Percentiles rank a stretch among this genome's conserved stretches.
Conservation (phyloP, 1,139 yeast species). For the Magnusiomyces tetraspermus region DNA sequence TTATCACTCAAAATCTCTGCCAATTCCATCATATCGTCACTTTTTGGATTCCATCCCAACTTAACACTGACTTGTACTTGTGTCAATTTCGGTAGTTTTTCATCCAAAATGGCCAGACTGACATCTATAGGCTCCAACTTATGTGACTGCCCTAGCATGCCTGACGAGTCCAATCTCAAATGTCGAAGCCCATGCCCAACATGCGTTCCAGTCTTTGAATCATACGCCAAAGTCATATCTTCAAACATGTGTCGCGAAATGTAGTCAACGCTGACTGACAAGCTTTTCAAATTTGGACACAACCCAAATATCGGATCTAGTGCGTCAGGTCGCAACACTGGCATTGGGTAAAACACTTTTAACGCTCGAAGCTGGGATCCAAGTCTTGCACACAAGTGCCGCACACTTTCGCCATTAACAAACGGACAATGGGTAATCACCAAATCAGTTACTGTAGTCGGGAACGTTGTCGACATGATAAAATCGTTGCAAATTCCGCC, state of each 20-base stretch:
- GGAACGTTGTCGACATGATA: conserved; percentile 56
- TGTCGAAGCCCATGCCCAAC: conserved; percentile 50
- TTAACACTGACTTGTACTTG: conserved; percentile 61
- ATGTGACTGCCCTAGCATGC: conserved; percentile 74
- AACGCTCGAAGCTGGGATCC: conserved; percentile 58
- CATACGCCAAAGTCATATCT: conserved; percentile 25
- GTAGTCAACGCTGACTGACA: conserved; percentile 76
- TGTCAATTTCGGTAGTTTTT: conserved; percentile 57
- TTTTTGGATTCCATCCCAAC: conserved; percentile 78
- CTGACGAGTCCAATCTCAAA: conserved; percentile 72
- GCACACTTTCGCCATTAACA: conserved; percentile 49
- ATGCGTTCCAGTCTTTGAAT: conserved; percentile 17
- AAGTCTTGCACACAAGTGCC: conserved; percentile 48
- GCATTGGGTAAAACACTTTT: conserved; percentile 80
- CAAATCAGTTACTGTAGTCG: conserved; percentile 56
- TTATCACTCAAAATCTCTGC: conserved; percentile 35
- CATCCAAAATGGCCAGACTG: conserved; percentile 74
- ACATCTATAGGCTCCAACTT: conserved; percentile 82
- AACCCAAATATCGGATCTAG: conserved; percentile 62
- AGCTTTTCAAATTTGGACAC: conserved; percentile 59
- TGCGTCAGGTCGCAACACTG: conserved; percentile 58
- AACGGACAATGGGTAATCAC: conserved; percentile 86
- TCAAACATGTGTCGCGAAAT: conserved; percentile 41
- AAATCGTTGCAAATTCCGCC: conserved; percentile 88
- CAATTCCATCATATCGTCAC: conserved; percentile 58